These are phyloP conservation scores for Psilocybe azurescens DNA, from an alignment of 768 basidiomycete genomes.

Conservation along the genomic window DNA sequence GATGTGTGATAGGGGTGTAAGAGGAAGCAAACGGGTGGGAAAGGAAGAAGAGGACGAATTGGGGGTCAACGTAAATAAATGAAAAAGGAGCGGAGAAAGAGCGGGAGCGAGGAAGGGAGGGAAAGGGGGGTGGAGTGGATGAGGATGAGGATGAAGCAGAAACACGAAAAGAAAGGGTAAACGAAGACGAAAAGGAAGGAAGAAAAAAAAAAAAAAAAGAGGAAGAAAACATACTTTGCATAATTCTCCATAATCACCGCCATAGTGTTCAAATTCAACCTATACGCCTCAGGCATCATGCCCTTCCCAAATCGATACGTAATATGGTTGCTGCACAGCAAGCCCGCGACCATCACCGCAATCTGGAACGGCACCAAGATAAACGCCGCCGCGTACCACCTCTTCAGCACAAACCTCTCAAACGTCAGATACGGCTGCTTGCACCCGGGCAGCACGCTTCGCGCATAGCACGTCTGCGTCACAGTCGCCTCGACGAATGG, in stretches of 20 bases:
- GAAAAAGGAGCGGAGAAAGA: too few species aligned
- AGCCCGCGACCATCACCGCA: conserved; percentile 59
- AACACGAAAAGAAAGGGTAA: not conserved
- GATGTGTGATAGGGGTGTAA: not conserved
- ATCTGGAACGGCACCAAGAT: conserved; percentile 70
- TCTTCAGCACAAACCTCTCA: conserved; percentile 53
- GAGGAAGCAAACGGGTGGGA: not conserved
- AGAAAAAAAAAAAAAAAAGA: not conserved
- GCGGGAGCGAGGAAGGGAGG: not conserved
- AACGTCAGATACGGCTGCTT: conserved; percentile 65
- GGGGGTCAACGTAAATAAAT: too few species aligned
- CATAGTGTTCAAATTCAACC: conserved; percentile 71
- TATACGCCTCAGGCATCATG: conserved; percentile 84
- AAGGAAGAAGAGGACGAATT: not conserved
- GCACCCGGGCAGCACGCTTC: conserved; percentile 74
- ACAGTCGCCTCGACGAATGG: conserved; percentile 82
- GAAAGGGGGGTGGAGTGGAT: not conserved
- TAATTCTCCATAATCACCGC: conserved; percentile 76
- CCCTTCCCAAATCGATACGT: conserved; percentile 89
- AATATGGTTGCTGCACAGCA: conserved; percentile 81
- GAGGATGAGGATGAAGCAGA: not conserved
- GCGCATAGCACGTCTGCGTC: conserved; percentile 72
- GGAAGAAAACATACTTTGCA: conserved; percentile 36
- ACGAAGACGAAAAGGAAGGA: not conserved
- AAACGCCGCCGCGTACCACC: conserved; percentile 74